Base-by-base conservation (phyloP, 441 rosid genomes). In the Gossypium lobatum region DNA sequence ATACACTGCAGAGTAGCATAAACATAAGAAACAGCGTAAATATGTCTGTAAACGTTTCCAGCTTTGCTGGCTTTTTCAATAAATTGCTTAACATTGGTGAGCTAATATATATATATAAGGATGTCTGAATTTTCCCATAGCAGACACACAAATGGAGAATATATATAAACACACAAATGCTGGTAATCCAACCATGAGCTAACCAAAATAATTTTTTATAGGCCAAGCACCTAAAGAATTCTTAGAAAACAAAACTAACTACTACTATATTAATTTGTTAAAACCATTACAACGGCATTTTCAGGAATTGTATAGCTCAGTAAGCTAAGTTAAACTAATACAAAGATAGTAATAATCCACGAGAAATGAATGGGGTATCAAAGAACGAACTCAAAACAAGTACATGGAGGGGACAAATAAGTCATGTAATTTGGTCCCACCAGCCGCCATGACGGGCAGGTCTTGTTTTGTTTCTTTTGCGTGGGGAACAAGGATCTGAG, bases 1-100 rank as follows among this genome's bases (percentile, higher is more conserved):
- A 88, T 53, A 90, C 93, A 77, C 93, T 90, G 90, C 74, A 77
- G 81, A 71, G 65, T 20, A 58, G 73, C 73, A 76, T 61, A 75
- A 77, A 53, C 2, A 71, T 71, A 37, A 76, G n/a, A 28, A 65
- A 79, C 73, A 76, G 75, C 73, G 61, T 23, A 67, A 69, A 66
- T 62, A 53, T 34, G 70, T 6, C 16, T 48, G 55, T 39, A 39
- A 39, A 39, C 45, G 11, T 39, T 39, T 39, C 45, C 45, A 39
- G 45, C 11, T 39, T 39, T 39, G 45, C 45, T 39, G 45, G 45
- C 11, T 8, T 39, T 39, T 39, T 39, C 45, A 39, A 8, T 39
- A 39, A 39, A 39, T 39, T 39, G 45, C 11, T 39, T 39, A 39
- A 39, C 45, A 39, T 39, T 39, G 45, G 13, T 8, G 11, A 39